Evolutionary conservation across 2,329 filamentous ascomycete species (phyloP).

Genomic region (Alternaria panax): DNA sequence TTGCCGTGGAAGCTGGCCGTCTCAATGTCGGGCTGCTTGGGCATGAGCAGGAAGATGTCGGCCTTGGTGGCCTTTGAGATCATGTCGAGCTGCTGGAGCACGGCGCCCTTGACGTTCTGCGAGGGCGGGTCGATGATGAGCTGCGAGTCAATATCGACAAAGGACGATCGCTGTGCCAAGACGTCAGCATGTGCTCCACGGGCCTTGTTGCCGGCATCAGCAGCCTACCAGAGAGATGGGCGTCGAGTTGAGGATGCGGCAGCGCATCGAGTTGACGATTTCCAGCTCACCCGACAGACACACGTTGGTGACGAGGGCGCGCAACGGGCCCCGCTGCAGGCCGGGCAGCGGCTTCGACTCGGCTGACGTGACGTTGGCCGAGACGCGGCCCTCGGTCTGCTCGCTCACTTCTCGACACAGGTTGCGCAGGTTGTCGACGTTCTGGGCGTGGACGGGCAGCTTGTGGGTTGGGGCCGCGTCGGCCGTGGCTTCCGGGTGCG

Average conservation of each 20-base stretch:
- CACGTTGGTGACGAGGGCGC: slow-evolving; percentile 75
- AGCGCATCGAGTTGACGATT: slow-evolving; percentile 85
- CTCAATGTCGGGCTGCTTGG: slow-evolving; percentile 81
- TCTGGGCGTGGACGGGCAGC: slow-evolving; percentile 88
- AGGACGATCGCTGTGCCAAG: slow-evolving; percentile 78
- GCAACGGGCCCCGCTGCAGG: slow-evolving; percentile 59
- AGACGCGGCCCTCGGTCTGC: slow-evolving; percentile 67
- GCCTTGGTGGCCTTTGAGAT: slow-evolving; percentile 90
- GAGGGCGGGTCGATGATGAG: slow-evolving; percentile 80
- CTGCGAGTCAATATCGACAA: slow-evolving; percentile 90
- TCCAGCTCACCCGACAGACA: slow-evolving; percentile 89
- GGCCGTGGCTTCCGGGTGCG: slow-evolving; percentile 84
- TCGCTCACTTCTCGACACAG: slow-evolving; percentile 84
- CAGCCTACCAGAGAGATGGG: slow-evolving; percentile 85
- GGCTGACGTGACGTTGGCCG: slow-evolving; percentile 84
- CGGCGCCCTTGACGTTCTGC: slow-evolving; percentile 73
- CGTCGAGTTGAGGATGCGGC: slow-evolving; percentile 88
- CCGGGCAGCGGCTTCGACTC: slow-evolving; percentile 70
- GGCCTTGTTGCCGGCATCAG: slow-evolving; percentile 9
- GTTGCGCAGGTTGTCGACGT: slow-evolving; percentile 78
- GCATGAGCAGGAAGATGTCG: slow-evolving; percentile 93
- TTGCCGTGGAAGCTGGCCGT: slow-evolving; percentile 75
- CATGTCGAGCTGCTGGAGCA: slow-evolving; percentile 85
- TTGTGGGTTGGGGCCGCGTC: slow-evolving; percentile 86
- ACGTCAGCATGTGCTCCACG: slow-evolving; percentile 33